Base-by-base conservation (phyloP, 2,329 filamentous ascomycete species). In the Alternaria conjuncta region DNA sequence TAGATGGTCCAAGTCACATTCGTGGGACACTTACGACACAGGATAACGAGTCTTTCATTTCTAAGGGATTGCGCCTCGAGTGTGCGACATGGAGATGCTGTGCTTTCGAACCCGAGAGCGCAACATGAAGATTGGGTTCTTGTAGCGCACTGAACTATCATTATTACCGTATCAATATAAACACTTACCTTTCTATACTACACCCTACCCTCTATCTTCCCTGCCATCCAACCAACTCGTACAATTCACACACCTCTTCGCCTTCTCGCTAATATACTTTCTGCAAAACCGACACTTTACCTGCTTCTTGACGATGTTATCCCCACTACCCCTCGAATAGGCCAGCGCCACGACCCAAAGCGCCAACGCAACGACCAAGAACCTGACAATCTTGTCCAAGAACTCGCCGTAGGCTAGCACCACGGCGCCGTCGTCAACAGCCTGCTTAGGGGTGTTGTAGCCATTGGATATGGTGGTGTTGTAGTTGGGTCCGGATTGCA, bases 351-450 rank as follows among this genome's bases (percentile, higher is more conserved):
- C 83, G 0, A 83, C 80, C 74, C 92, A 93, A 10, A 93, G 81
- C 12, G 87, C 85, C 15, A 92, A 53, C 3, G 90, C 91, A 5
- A 93, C 83, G 57, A 88, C 86, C 23, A 89, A 45, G 65, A 93
- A 93, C 58, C 89, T 88, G 57, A 92, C 82, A 3, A 89, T 70
- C 58, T 89, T 88, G 71, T 89, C 88, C 53, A 91, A 67, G 65
- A 92, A 92, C 1, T 83, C 89, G 85, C 90, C 91, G 67, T 91
- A 93, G 1, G 90, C 89, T 82, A 92, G 84, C 20, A 93, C 86
- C 1, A 93, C 86, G 2, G 91, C 91, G 2, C 90, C 91, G 68
- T 93, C 91, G 5, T 88, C 86, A 64, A 89, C 84, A 3, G 91
- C 91, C 73, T 91, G 88, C 46, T 87, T 81, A 7, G 92, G 81